Conservation (phyloP, 176 grass and related monocot species). For the Oryza meridionalis region DNA sequence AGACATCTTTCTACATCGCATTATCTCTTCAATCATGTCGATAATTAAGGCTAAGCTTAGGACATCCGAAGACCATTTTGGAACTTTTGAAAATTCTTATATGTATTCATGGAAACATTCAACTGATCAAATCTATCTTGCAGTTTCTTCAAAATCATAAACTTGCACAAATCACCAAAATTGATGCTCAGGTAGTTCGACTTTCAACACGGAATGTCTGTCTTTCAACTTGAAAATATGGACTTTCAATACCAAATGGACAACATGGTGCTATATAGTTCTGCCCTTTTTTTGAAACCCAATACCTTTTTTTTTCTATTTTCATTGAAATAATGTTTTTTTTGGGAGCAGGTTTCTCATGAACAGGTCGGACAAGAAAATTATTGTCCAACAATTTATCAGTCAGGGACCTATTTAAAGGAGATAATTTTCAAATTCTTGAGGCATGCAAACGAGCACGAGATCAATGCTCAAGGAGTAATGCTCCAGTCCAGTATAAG, state of each 20-base stretch:
- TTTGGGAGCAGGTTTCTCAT: not conserved
- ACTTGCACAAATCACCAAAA: not conserved
- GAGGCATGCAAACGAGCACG: not conserved
- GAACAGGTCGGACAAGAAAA: not conserved
- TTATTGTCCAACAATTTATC: not conserved
- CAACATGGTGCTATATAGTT: too few relatives aligned
- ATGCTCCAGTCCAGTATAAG: not conserved
- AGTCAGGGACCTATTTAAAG: not conserved
- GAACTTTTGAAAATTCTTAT: not conserved
- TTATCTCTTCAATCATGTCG: not conserved
- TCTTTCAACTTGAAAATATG: not conserved
- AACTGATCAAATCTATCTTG: not conserved
- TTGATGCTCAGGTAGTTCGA: too few relatives aligned
- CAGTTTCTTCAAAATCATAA: not conserved
- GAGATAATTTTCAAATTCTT: not conserved
- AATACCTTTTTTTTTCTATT: too few relatives aligned
- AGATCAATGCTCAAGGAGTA: not conserved
- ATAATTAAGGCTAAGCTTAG: too few relatives aligned
- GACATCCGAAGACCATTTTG: not conserved
- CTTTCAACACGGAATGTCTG: not conserved
- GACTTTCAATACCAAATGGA: not conserved
- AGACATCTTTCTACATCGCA: too few relatives aligned
- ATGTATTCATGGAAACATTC: not conserved
- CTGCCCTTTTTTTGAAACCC: too few relatives aligned
- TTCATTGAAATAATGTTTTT: not conserved